Conservation (phyloP, 1,139 yeast species). For the Yamadazyma triangularis region DNA sequence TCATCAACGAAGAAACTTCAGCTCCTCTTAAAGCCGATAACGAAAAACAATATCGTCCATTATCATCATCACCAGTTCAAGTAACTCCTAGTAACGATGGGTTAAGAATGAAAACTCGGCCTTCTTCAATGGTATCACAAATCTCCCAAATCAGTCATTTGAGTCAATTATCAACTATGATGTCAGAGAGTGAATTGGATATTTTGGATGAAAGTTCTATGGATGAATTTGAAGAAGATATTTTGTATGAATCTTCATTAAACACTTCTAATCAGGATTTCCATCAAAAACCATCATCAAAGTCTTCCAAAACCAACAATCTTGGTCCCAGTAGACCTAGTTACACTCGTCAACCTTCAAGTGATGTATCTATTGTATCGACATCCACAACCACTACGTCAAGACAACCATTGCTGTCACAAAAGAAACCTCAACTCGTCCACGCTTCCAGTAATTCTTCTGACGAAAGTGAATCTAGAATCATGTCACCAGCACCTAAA, state of each 20-base stretch:
- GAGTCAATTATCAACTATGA: slow-evolving; percentile 53
- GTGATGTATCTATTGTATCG: slow-evolving; percentile 36
- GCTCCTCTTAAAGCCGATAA: too few species aligned
- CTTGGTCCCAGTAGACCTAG: slow-evolving; percentile 35
- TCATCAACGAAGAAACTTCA: too few species aligned
- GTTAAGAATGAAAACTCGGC: slow-evolving; percentile 39
- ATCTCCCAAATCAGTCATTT: slow-evolving; percentile 51
- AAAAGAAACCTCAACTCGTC: slow-evolving; percentile 27
- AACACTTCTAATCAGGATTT: slow-evolving; percentile 11
- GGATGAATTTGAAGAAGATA: slow-evolving; percentile 43
- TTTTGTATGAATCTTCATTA: slow-evolving; percentile 15
- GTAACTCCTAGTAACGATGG: slow-evolving; percentile 1
- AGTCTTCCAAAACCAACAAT: too few species aligned
- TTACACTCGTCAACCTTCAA: slow-evolving; percentile 29
- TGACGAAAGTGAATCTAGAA: slow-evolving; percentile 24
- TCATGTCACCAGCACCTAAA: slow-evolving; percentile 9
- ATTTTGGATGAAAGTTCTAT: slow-evolving; percentile 42
- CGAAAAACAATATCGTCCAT: too few species aligned
- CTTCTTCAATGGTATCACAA: slow-evolving; percentile 65
- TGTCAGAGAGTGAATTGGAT: slow-evolving; percentile 44
- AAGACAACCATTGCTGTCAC: slow-evolving; percentile 12
- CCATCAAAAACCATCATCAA: slow-evolving; percentile 3
- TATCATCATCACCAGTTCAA: not conserved
- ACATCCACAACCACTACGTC: slow-evolving; percentile 26
- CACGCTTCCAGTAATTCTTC: slow-evolving; percentile 40